Conservation (phyloP, 202 grass and related monocot species). For the Thinopyrum obtusiflorum region DNA sequence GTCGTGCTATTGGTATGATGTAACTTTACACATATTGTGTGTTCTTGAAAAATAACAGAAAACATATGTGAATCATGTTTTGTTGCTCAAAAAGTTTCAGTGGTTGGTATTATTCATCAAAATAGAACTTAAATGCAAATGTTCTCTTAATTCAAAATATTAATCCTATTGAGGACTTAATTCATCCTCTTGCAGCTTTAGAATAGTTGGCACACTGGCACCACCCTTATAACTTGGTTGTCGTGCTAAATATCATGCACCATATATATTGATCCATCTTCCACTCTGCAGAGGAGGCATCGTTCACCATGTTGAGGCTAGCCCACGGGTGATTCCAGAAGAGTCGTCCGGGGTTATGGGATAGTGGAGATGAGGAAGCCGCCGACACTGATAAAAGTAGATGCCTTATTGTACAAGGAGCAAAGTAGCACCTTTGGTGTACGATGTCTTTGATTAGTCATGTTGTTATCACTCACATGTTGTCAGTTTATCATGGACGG, state of each 20-base stretch:
- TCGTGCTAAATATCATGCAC: background rate
- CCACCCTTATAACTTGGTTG: background rate
- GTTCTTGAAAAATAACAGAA: too few species aligned
- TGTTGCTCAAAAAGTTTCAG: background rate
- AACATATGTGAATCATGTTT: background rate
- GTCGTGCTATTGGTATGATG: background rate
- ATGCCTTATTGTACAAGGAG: background rate
- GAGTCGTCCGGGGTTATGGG: background rate
- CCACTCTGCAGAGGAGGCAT: background rate
- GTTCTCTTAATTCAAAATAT: background rate
- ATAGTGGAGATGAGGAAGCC: background rate
- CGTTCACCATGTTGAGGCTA: background rate
- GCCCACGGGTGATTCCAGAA: background rate
- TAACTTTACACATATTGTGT: background rate
- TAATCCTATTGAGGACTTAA: background rate
- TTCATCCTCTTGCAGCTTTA: background rate
- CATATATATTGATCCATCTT: background rate
- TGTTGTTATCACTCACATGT: background rate
- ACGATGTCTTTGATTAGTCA: background rate
- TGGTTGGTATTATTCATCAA: background rate
- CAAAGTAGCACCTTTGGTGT: background rate
- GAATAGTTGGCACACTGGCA: background rate
- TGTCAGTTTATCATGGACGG: background rate
- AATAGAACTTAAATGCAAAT: background rate
- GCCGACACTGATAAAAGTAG: background rate